Percentiles rank a stretch among this genome's conserved stretches.
Evolutionary conservation across 106 monocot genomes (phyloP).

Genomic region (Iris macrosiphon): DNA sequence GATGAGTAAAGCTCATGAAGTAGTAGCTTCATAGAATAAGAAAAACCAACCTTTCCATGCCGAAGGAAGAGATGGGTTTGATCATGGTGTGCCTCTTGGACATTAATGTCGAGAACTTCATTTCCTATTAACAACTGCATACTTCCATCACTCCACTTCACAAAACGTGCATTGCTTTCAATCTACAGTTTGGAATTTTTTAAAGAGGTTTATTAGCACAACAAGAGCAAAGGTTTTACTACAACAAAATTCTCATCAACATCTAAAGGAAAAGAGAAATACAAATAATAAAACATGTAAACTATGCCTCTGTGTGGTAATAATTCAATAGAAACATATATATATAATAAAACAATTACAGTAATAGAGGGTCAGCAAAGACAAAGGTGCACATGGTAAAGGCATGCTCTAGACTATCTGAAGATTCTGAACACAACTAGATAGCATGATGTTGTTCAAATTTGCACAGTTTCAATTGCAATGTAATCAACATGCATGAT

Average conservation of each 20-base stretch:
- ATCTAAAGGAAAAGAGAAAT: not conserved
- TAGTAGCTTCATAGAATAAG: not conserved
- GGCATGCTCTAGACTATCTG: no score
- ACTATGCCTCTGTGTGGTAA: not conserved
- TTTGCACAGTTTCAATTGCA: no score
- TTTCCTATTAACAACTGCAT: slow-evolving; percentile 84
- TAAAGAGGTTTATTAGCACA: not conserved
- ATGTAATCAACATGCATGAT: no score
- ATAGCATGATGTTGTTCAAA: no score
- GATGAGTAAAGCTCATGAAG: not conserved
- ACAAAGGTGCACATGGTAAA: no score
- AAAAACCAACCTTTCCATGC: slow-evolving; percentile 61
- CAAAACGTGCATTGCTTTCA: slow-evolving; percentile 96
- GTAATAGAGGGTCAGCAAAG: no score
- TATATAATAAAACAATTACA: no score
- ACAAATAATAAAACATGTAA: not conserved
- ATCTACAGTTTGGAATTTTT: slow-evolving; percentile 22
- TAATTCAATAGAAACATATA: no score
- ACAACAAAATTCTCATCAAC: not conserved
- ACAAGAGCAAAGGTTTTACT: no score
- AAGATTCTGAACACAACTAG: no score
- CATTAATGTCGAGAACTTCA: slow-evolving; percentile 89
- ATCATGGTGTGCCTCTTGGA: slow-evolving; percentile 87
- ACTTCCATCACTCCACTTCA: slow-evolving; percentile 88
- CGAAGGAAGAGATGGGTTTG: slow-evolving; percentile 81